Base-by-base conservation (phyloP, 1,284 basidiomycete species). In the Rhizopogon hawkerae region DNA sequence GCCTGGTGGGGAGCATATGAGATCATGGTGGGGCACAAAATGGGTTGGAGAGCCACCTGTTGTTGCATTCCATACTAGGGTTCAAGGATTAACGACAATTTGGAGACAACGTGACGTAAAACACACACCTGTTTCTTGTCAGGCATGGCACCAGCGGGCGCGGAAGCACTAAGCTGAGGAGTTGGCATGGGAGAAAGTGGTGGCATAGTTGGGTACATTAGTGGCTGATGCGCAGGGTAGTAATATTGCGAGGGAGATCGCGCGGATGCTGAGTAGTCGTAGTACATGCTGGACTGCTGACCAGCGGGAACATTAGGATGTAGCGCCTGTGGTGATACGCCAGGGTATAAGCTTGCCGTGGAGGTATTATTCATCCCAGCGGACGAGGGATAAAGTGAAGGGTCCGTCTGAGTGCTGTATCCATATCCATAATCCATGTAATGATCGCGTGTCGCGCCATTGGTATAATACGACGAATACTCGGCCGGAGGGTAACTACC, bases 101-200 rank as follows among this genome's bases (percentile, higher is more conserved):
- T 1, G 42, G 48, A 26, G 53, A 13, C 5, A 42, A 34, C 42
- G 38, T 24, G 33, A 50, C 26, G 45, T 5, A 49, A 57, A 51
- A 55, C 3, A 39, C 69, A 36, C 57, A 82, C 84, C 72, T 80
- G 81, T 57, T 83, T 83, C 63, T 82, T 85, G 55, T 83, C 80
- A 18, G 68, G 59, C 35, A 74, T 57, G 31, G 71, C 67, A 16
- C 41, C 29, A 11, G 69, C 63, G 26, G 75, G 69, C 38, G 67
- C 64, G 11, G 72, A 66, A 38, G 69, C 57, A n/a, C 66, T 60
- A 31, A 75, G 54, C 53, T 77, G 73, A 36, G 72, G 67, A 11
- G 72, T 70, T 11, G 76, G 66, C 69, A 83, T 74, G 8, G 80
- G 72, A 3, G 80, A 79, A 47, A 75, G 73, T 26, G 68, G 66